Evolutionary conservation across 2,329 filamentous ascomycete species (phyloP).

Genomic region (Xylariaceae sp.): DNA sequence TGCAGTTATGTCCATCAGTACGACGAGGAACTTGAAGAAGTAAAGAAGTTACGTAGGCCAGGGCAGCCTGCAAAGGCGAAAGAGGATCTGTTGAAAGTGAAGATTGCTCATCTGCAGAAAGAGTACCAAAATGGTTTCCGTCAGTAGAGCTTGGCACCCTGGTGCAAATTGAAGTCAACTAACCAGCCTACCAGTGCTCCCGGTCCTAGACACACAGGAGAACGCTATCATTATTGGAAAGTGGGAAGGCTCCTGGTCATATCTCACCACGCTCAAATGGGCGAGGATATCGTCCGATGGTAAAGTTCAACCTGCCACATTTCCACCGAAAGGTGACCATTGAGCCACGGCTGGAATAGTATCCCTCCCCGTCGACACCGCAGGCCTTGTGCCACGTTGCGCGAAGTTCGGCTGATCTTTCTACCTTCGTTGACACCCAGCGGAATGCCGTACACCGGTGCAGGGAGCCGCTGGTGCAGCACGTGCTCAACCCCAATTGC

Average conservation of each 20-base stretch:
- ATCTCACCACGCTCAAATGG: conserved; percentile 77
- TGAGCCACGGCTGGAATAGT: conserved; percentile 24
- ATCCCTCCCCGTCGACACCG: conserved; percentile 7
- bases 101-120: conserved; percentile 71
- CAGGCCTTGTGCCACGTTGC: conserved; percentile 21
- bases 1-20: conserved; percentile 68
- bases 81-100: conserved; percentile 78
- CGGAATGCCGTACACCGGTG: conserved; percentile 34
- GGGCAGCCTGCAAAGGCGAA: conserved; percentile 79
- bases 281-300: conserved; percentile 73
- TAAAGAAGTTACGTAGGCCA: conserved; percentile 74
- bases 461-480: conserved; percentile 31
- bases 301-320: conserved; percentile 69
- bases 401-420: conserved; percentile 40
- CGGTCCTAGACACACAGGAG: conserved; percentile 73
- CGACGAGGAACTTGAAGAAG: conserved; percentile 70
- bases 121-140: conserved; percentile 87
- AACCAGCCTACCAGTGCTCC: conserved; percentile 60
- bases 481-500: conserved; percentile 15
- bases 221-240: conserved; percentile 69
- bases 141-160: conserved; percentile 46
- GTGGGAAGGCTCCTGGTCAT: conserved; percentile 87
- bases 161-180: conserved; percentile 26
- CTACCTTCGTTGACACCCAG: conserved; percentile 34
- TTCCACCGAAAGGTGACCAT: conserved; percentile 70